phyloP scores from a whole-genome alignment of 768 basidiomycete genomes.

The Lyophyllum decastes region DNA sequence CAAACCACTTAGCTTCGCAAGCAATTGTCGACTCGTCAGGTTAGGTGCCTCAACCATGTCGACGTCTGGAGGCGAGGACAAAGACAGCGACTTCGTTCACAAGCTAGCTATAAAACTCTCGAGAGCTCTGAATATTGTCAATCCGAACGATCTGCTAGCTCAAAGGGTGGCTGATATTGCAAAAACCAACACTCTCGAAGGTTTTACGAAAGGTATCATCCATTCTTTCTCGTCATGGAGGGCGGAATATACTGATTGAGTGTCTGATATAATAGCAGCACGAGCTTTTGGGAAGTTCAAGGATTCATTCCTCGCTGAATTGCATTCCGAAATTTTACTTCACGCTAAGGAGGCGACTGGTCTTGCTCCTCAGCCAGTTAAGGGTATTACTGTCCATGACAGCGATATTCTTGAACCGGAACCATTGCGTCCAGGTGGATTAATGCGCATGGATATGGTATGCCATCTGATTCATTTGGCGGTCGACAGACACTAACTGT shows the following conservation, averaged over 20 bases:
- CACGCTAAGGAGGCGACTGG: constrained; percentile 65
- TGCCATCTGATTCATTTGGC: constrained; percentile 18
- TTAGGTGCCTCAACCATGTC: constrained; percentile 4
- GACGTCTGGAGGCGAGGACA: constrained; percentile 13
- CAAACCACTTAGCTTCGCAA: not conserved
- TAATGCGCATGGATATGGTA: constrained; percentile 69
- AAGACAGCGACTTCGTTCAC: constrained; percentile 56
- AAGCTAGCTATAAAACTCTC: constrained; percentile 79
- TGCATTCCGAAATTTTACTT: constrained; percentile 78
- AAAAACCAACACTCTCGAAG: constrained; percentile 60
- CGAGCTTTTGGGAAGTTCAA: constrained; percentile 86
- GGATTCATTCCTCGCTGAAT: constrained; percentile 71
- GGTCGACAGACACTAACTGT: not conserved
- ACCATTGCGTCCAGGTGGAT: constrained; percentile 73
- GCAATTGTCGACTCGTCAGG: not conserved
- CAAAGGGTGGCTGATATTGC: constrained; percentile 80
- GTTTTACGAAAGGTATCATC: constrained; percentile 68
- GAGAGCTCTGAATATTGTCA: constrained; percentile 73
- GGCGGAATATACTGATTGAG: not conserved
- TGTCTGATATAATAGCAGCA: constrained; percentile 50
- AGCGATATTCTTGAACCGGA: constrained; percentile 86
- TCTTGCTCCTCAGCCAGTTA: constrained; percentile 56
- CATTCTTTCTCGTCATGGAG: not conserved
- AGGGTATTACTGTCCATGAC: constrained; percentile 77
- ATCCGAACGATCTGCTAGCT: constrained; percentile 84